Percentiles rank a stretch among this genome's conserved stretches.
These are phyloP conservation scores for Leucogyrophana mollusca DNA, from an alignment of 768 basidiomycete genomes.

Conservation along the genomic window DNA sequence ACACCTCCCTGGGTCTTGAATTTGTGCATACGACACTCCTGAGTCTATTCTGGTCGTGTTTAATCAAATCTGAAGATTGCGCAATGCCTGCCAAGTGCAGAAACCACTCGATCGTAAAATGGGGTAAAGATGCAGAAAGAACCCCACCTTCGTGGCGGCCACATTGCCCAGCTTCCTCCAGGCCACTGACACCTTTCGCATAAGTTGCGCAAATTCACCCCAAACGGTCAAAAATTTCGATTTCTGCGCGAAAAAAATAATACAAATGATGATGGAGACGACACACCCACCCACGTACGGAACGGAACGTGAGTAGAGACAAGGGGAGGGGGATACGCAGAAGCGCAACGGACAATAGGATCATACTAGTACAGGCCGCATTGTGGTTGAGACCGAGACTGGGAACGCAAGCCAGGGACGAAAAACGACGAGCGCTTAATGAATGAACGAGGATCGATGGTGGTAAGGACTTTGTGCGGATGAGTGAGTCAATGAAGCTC, in stretches of 20 bases:
- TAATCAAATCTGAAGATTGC: too few species aligned
- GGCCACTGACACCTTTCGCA: too few species aligned
- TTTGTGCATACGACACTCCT: too few species aligned
- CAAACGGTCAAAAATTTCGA: too few species aligned
- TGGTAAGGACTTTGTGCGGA: slow-evolving; percentile 5
- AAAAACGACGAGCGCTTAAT: slow-evolving; percentile 40
- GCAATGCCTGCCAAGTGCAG: too few species aligned
- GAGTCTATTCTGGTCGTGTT: too few species aligned
- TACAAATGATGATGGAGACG: slow-evolving; percentile 9
- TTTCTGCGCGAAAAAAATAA: neutral
- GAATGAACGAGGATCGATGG: slow-evolving; percentile 33
- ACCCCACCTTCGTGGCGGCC: too few species aligned
- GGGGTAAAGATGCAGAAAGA: too few species aligned
- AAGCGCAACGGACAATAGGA: neutral
- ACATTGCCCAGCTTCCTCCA: too few species aligned
- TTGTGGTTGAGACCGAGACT: slow-evolving; percentile 38
- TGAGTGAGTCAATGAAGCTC: slow-evolving; percentile 6
- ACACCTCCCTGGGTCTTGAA: too few species aligned
- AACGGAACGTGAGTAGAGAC: slow-evolving; percentile 4
- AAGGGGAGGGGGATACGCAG: slow-evolving; percentile 17
- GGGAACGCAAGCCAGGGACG: slow-evolving; percentile 35
- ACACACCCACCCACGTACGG: slow-evolving; percentile 17
- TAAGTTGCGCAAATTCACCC: too few species aligned
- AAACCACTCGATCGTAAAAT: too few species aligned
- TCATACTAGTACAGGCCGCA: slow-evolving; percentile 48